These are phyloP conservation scores for Phytophthora hibernalis DNA, from an alignment of 352 stramenopile genomes.

Conservation along the genomic window DNA sequence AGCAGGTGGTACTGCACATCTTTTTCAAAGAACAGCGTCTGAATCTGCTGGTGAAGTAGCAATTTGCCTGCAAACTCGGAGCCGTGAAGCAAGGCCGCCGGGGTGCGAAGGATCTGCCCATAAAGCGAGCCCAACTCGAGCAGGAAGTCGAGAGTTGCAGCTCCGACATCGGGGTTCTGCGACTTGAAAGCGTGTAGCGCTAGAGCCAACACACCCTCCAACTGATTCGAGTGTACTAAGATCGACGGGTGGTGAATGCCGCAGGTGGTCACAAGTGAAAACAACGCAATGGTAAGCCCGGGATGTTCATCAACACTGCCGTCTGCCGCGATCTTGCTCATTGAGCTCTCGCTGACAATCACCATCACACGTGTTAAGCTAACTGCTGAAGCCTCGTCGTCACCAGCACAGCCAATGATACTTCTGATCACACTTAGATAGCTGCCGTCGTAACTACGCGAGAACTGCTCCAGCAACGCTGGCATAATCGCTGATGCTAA, in stretches of 20 bases:
- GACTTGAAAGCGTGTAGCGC: slow-evolving; percentile 69
- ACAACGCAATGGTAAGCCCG: slow-evolving; percentile 54
- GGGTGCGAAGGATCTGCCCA: slow-evolving; percentile 73
- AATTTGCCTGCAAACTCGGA: slow-evolving; percentile 63
- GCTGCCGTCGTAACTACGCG: slow-evolving; percentile 58
- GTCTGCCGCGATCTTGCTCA: slow-evolving; percentile 60
- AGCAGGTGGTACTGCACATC: slow-evolving; percentile 79
- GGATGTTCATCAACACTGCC: slow-evolving; percentile 65
- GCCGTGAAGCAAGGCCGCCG: slow-evolving; percentile 50
- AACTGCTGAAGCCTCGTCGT: slow-evolving; percentile 60
- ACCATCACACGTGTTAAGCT: slow-evolving; percentile 76
- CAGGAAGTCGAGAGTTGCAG: slow-evolving; percentile 65
- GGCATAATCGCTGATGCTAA: slow-evolving; percentile 71
- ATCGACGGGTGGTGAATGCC: slow-evolving; percentile 64
- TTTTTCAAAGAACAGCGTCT: slow-evolving; percentile 81
- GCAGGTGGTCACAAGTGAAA: slow-evolving; percentile 68
- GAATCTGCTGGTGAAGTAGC: slow-evolving; percentile 67
- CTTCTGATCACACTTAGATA: slow-evolving; percentile 78
- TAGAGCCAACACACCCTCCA: slow-evolving; percentile 65
- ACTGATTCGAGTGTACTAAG: slow-evolving; percentile 72
- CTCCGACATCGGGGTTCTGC: slow-evolving; percentile 69
- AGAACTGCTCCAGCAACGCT: slow-evolving; percentile 68
- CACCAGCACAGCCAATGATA: slow-evolving; percentile 65
- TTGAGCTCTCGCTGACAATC: slow-evolving; percentile 60
- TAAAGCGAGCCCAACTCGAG: slow-evolving; percentile 75